Evolutionary conservation across 257 asterid genomes (phyloP).

Genomic region (Prunella vulgaris): DNA sequence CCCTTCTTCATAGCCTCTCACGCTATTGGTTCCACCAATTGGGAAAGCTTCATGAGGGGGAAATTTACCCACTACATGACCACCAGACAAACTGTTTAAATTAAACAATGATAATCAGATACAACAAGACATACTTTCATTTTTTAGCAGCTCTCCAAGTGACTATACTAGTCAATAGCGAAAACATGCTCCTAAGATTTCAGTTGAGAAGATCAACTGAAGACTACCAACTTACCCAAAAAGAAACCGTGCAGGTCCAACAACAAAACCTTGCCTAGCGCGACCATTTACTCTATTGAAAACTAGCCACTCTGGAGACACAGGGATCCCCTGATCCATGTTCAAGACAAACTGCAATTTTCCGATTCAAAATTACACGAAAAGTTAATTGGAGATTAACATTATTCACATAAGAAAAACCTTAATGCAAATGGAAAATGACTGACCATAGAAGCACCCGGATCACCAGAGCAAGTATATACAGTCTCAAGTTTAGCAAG

Average conservation of each 20-base stretch:
- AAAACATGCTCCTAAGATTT: background rate
- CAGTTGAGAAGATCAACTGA: conserved; percentile 1
- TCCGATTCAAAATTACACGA: conserved; percentile 1
- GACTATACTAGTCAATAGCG: background rate
- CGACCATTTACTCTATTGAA: conserved; percentile 90
- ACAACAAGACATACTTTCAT: conserved; percentile 6
- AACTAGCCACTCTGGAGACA: conserved; percentile 74
- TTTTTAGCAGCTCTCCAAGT: background rate
- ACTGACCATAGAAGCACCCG: conserved; percentile 87
- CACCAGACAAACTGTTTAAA: conserved; percentile 70
- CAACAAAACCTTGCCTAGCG: conserved; percentile 67
- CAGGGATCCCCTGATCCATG: conserved; percentile 93
- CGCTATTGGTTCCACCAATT: conserved; percentile 95
- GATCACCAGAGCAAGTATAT: conserved; percentile 82
- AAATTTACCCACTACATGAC: conserved; percentile 80
- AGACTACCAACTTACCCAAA: conserved; percentile 47
- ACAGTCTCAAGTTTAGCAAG: conserved; percentile 92
- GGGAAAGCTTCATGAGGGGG: conserved; percentile 99
- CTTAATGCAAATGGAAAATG: conserved; percentile 5
- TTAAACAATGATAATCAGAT: conserved; percentile 16
- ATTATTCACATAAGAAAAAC: conserved; percentile 5
- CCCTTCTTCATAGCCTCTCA: conserved; percentile 98
- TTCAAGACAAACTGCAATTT: conserved; percentile 70
- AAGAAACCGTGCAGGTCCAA: conserved; percentile 75
- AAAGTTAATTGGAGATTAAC: conserved; percentile 8